Conservation (phyloP, 768 basidiomycete species). For the Atractiella rhizophila region DNA sequence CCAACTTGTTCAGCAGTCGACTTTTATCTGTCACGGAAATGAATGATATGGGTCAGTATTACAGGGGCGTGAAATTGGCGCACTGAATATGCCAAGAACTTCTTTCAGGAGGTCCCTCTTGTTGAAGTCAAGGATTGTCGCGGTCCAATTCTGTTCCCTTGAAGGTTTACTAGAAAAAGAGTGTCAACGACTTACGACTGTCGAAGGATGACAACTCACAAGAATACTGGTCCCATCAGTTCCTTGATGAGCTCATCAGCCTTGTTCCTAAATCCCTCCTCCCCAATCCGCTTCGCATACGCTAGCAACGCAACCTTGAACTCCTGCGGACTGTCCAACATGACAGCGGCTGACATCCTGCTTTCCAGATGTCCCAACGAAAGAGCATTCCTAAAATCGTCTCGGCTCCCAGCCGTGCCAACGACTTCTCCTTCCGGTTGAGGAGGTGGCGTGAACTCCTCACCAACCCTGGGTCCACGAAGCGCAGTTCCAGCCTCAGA, state of each 20-base stretch:
- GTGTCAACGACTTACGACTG: not conserved
- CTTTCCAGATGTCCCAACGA: conserved; percentile 75
- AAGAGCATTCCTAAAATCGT: conserved; percentile 28
- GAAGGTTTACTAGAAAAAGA: conserved; percentile 35
- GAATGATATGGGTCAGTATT: too few species aligned
- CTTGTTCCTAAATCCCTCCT: conserved; percentile 65
- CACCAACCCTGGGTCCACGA: not conserved
- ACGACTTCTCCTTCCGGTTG: conserved; percentile 5
- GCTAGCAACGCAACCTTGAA: conserved; percentile 47
- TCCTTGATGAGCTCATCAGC: conserved; percentile 80
- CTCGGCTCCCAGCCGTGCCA: conserved; percentile 7
- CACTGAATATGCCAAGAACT: conserved; percentile 39
- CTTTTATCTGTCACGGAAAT: too few species aligned
- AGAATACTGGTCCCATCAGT: conserved; percentile 67
- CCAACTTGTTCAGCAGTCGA: too few species aligned
- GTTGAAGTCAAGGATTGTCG: conserved; percentile 39
- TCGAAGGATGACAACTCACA: conserved; percentile 30
- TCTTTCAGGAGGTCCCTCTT: conserved; percentile 68
- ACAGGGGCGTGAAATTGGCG: too few species aligned
- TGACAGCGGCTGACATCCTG: conserved; percentile 42
- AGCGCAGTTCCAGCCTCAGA: not conserved
- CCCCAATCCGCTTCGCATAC: conserved; percentile 64
- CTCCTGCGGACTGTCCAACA: conserved; percentile 59
- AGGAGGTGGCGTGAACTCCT: not conserved
- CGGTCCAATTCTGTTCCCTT: conserved; percentile 40